These are phyloP conservation scores for Chlorella sp. DNA, from an alignment of 139 green algal species.

Conservation along the genomic window DNA sequence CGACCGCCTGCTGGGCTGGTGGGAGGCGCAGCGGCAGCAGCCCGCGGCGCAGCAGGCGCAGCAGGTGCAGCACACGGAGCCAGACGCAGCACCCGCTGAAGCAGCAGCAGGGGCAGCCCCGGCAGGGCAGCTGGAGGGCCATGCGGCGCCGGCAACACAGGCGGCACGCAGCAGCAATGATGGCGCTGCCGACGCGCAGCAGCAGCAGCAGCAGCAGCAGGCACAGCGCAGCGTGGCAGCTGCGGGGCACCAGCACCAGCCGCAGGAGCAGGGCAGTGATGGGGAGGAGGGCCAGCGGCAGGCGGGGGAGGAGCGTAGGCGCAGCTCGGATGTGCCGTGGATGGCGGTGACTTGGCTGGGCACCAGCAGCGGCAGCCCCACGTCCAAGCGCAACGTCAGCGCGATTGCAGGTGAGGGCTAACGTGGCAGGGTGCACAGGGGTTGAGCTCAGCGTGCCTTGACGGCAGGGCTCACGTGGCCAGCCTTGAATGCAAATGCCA, in stretches of 20 bases:
- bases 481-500: no score
- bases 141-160: neutral
- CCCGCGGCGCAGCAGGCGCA: neutral
- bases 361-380: constrained; percentile 84
- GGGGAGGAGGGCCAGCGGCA: neutral
- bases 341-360: constrained; percentile 86
- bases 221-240: no score
- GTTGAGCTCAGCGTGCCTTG: no score
- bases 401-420: constrained; percentile 73
- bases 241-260: no score
- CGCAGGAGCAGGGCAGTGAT: neutral
- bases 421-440: no score
- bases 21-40: constrained; percentile 9
- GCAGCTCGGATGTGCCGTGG: no score
- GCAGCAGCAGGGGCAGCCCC: neutral
- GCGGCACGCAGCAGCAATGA: neutral
- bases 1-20: constrained; percentile 33
- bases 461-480: no score
- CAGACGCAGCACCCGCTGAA: neutral
- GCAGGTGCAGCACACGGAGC: neutral
- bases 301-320: neutral
- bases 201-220: neutral
- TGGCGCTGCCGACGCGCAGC: no score
- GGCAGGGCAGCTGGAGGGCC: no score
- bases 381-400: constrained; percentile 85